Conservation (phyloP, 208 protist genomes). For the Wallacemonas sp. region DNA sequence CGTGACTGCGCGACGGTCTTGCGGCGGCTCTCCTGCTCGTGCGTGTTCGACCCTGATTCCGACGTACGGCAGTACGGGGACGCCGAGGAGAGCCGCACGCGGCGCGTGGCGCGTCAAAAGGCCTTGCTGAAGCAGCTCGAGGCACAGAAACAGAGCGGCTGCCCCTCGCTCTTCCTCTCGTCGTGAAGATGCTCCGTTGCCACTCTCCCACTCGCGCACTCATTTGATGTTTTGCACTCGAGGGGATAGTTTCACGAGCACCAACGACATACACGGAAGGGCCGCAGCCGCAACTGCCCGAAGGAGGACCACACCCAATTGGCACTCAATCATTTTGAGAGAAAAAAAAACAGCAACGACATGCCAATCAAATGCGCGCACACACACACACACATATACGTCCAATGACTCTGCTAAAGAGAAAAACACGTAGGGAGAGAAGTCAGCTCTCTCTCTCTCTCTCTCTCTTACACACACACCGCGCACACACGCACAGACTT, state of each 20-base stretch:
- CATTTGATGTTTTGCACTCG: too few species aligned
- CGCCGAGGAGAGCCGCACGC: slow-evolving; percentile 26
- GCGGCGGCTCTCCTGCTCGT: slow-evolving; percentile 64
- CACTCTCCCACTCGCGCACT: too few species aligned
- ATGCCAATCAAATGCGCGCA: not conserved
- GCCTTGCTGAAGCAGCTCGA: slow-evolving; percentile 28
- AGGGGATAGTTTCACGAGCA: too few species aligned
- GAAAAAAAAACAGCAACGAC: not conserved
- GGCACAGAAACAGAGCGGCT: slow-evolving; percentile 23
- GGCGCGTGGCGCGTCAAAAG: slow-evolving; percentile 30
- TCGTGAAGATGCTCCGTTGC: too few species aligned
- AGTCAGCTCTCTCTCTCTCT: not conserved
- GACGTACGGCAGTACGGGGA: slow-evolving; percentile 48
- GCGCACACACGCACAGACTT: not conserved
- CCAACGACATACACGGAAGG: too few species aligned
- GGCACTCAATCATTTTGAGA: too few species aligned
- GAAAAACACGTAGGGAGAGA: slow-evolving; percentile 19
- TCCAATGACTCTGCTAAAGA: slow-evolving; percentile 9
- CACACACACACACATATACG: not conserved
- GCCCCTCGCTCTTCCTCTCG: slow-evolving; percentile 34
- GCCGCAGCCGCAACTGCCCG: too few species aligned
- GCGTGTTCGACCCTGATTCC: slow-evolving; percentile 57
- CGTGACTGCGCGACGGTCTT: slow-evolving; percentile 25
- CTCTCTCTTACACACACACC: not conserved
- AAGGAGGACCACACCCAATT: too few species aligned